phyloP scores from a whole-genome alignment of 257 asterid genomes.

The Apocynum venetum region DNA sequence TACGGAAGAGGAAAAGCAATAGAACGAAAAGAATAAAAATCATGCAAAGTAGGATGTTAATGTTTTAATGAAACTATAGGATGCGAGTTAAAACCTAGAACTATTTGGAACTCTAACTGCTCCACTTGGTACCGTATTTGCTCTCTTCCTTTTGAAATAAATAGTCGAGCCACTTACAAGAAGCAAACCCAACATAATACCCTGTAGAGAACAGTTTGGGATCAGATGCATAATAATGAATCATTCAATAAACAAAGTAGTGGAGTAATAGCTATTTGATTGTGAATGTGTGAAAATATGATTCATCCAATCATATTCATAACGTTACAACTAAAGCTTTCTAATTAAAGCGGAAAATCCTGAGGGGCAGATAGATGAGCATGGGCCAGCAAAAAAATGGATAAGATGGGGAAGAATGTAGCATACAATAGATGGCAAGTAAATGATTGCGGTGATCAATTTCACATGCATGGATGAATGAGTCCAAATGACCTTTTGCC shows the following conservation, averaged over 20 bases:
- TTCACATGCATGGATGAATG: not conserved
- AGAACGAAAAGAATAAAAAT: not conserved
- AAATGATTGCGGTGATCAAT: not conserved
- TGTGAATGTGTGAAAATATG: not conserved
- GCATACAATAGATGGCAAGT: not conserved
- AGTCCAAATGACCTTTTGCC: not conserved
- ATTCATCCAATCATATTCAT: not conserved
- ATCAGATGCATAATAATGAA: not conserved
- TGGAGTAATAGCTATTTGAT: not conserved
- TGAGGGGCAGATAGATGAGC: not conserved
- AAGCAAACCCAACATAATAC: constrained; percentile 59
- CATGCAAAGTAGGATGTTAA: not conserved
- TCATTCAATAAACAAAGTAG: not conserved
- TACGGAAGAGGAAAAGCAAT: not conserved
- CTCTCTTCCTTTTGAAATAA: constrained; percentile 57
- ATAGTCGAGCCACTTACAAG: constrained; percentile 75
- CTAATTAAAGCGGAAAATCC: not conserved
- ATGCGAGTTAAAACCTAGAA: constrained; percentile 52
- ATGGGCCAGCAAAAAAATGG: not conserved
- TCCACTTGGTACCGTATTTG: constrained; percentile 37
- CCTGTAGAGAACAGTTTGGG: constrained; percentile 31
- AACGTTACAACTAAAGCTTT: not conserved
- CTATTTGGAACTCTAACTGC: constrained; percentile 62
- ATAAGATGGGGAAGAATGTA: not conserved
- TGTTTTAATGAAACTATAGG: no score